phyloP scores from a whole-genome alignment of 2,329 filamentous ascomycete species.

The Rhinocladiella similis region DNA sequence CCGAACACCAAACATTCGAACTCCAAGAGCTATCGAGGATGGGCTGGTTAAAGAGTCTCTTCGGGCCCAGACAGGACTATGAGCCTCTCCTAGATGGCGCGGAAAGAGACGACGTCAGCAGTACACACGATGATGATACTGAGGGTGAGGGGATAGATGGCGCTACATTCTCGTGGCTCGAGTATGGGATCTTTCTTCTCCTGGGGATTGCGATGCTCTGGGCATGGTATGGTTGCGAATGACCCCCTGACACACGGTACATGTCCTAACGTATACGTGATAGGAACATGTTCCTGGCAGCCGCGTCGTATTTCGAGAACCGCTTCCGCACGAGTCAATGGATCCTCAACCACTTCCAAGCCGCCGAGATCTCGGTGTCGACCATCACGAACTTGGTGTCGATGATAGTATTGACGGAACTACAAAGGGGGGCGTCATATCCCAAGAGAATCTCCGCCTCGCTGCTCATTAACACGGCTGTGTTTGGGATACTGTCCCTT shows the following conservation, averaged over 20 bases:
- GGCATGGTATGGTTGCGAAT: constrained; percentile 70
- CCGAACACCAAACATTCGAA: constrained; percentile 19
- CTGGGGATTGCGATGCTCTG: constrained; percentile 93
- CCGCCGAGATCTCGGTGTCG: constrained; percentile 82
- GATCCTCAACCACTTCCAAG: constrained; percentile 81
- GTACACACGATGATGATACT: background rate
- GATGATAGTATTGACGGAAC: constrained; percentile 74
- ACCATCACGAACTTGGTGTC: constrained; percentile 77
- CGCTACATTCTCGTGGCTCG: constrained; percentile 73
- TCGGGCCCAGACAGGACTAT: constrained; percentile 35
- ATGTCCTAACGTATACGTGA: constrained; percentile 7
- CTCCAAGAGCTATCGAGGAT: constrained; percentile 31
- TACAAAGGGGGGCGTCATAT: constrained; percentile 83
- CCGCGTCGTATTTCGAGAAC: constrained; percentile 85
- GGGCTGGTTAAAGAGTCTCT: constrained; percentile 38
- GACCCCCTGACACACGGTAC: background rate
- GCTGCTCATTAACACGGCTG: constrained; percentile 71
- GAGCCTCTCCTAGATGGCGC: constrained; percentile 30
- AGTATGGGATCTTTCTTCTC: constrained; percentile 82
- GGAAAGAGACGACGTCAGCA: constrained; percentile 20
- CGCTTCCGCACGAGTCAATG: constrained; percentile 72
- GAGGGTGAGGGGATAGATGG: constrained; percentile 14
- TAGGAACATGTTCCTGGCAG: constrained; percentile 98
- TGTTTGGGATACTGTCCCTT: constrained; percentile 75
- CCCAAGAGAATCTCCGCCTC: constrained; percentile 79